Evolutionary conservation across 2,329 filamentous ascomycete species (phyloP), one percentile per base, ranked within the genome.

Genomic region (Zymoseptoria ardabiliae): DNA sequence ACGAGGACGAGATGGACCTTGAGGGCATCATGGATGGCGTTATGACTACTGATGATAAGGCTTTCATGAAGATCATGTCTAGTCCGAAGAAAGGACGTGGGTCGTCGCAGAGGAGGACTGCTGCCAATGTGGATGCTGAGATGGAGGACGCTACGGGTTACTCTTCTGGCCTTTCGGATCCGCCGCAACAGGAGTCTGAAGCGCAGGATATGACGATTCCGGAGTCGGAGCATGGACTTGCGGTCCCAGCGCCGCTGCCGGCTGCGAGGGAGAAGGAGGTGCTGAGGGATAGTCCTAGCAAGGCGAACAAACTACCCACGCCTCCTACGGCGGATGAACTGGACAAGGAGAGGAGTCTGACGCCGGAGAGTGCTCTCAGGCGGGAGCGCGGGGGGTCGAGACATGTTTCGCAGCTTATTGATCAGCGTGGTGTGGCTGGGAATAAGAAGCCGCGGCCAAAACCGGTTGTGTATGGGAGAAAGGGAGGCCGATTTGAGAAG

Each of bases 1-100:
- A 59, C 3, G 65, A 70, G 13, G 60, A 66, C 2, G 68, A 71
- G 41, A 60, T 75, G 8, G 69, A 73, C 50, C 62, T 74, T 45
- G 66, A 72, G 54, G 68, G 62, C 3, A 62, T 71, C 35, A 67
- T 71, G 65, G 60, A 64, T 19, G 64, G 65, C 54, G 65, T 75
- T 22, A 66, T 74, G 61, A 74, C 63, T 28, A 74, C 57, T 65
- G 75, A 70, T 60, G 76, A 77, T 50, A 68, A 73, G 13, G 63
- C 69, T 6, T 68, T 71, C 48, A 66, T 73, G 19, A 65, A 67
- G 10, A 61, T 61, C 10, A 61, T 64, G 45, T 67, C 62, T 2
- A 67, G 64, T 59, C 61, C 67, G 23, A 59, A 56, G 21, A 61
- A 62, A 6, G 35, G 35, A 41, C 35, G 35, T 17, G 35, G 35